phyloP scores from a whole-genome alignment of 257 asterid species.

The Handroanthus guayacan region DNA sequence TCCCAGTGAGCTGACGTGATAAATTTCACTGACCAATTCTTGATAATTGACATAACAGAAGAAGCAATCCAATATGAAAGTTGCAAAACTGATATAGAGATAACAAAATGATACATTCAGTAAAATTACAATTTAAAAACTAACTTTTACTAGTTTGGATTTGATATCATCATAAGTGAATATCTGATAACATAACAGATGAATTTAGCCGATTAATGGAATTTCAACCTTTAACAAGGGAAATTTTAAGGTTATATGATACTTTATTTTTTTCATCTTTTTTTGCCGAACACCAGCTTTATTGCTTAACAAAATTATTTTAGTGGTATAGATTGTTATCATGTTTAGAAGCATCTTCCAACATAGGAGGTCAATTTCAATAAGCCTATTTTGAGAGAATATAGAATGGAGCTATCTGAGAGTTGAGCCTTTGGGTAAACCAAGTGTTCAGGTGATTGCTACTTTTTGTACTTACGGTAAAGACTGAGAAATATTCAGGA shows the following conservation, averaged over 20 bases:
- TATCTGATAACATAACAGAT: slow-evolving; percentile 12
- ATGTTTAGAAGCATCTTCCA: slow-evolving; percentile 6
- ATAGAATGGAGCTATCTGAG: background rate
- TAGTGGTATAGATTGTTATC: background rate
- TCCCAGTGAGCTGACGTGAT: no score
- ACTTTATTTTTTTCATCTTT: background rate
- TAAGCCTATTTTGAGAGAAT: background rate
- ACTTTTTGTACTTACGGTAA: slow-evolving; percentile 7
- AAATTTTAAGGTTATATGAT: background rate
- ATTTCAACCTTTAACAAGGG: background rate
- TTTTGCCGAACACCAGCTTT: background rate
- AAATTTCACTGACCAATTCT: no score
- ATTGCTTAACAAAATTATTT: background rate
- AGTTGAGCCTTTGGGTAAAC: background rate
- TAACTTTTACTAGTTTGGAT: slow-evolving; percentile 20
- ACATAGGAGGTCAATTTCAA: background rate
- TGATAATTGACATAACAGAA: no score
- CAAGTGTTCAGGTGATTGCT: slow-evolving; percentile 17
- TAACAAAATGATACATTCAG: no score
- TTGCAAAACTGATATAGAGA: no score
- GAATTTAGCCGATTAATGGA: background rate
- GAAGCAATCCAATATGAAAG: no score
- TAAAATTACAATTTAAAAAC: no score
- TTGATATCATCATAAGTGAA: background rate
- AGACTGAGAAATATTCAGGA: background rate